Conservation (phyloP, 495 filamentous ascomycete species). For the Xylaria scruposa region DNA sequence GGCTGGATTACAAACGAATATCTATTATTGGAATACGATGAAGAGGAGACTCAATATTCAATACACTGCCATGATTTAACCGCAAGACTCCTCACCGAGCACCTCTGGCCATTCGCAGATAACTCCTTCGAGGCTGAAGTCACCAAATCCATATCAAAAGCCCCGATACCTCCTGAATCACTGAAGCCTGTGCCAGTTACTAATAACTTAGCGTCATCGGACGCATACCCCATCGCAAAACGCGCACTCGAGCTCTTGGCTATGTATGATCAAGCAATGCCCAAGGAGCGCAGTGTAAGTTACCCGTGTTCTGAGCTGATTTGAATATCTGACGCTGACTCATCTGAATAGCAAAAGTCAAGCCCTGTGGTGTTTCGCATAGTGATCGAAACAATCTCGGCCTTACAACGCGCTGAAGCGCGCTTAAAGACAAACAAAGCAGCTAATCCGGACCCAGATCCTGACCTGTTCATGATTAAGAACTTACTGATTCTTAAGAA, state of each 20-base stretch:
- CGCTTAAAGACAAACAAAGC: slow-evolving; percentile 49
- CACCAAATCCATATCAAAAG: slow-evolving; percentile 56
- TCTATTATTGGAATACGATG: slow-evolving; percentile 73
- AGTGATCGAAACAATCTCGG: slow-evolving; percentile 52
- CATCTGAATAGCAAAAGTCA: slow-evolving; percentile 57
- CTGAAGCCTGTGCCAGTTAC: slow-evolving; percentile 50
- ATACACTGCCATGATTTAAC: slow-evolving; percentile 71
- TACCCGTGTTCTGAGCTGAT: slow-evolving; percentile 24
- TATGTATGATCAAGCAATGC: slow-evolving; percentile 74
- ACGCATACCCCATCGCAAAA: slow-evolving; percentile 66
- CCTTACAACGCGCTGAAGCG: slow-evolving; percentile 60
- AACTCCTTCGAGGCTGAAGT: slow-evolving; percentile 58
- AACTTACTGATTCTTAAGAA: slow-evolving; percentile 91
- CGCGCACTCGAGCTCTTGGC: slow-evolving; percentile 83
- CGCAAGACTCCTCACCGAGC: slow-evolving; percentile 59
- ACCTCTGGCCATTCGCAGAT: slow-evolving; percentile 61
- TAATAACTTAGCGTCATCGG: slow-evolving; percentile 61
- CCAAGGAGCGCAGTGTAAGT: slow-evolving; percentile 74
- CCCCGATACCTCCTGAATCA: slow-evolving; percentile 47
- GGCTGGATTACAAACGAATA: slow-evolving; percentile 85
- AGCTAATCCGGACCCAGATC: slow-evolving; percentile 63
- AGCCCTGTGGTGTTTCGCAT: slow-evolving; percentile 57
- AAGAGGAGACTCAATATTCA: slow-evolving; percentile 73
- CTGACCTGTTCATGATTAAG: slow-evolving; percentile 86
- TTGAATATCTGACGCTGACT: slow-evolving; percentile 39